Percentiles rank a stretch among this genome's conserved stretches.
Evolutionary conservation across 2,329 filamentous ascomycete genomes (phyloP).

Genomic region (Ceratocystis cacaofunesta): DNA sequence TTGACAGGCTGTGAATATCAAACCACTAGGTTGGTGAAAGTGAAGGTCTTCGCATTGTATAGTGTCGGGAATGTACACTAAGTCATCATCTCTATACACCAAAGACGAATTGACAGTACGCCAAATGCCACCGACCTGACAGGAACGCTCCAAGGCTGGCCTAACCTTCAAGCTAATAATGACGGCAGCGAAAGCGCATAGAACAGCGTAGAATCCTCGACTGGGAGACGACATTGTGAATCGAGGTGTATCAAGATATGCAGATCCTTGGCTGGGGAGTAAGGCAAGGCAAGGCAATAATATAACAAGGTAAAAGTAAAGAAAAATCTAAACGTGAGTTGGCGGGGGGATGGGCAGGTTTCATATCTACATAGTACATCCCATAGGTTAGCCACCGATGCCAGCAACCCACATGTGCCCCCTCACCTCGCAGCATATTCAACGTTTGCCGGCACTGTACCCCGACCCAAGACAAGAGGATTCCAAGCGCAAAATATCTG

Average conservation of each 20-base stretch:
- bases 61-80: slow-evolving; percentile 36
- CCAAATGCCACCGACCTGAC: slow-evolving; percentile 22
- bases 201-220: neutral
- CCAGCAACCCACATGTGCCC: neutral
- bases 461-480: too few species aligned
- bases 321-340: neutral
- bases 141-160: slow-evolving; percentile 8
- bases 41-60: slow-evolving; percentile 46
- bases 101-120: slow-evolving; percentile 20
- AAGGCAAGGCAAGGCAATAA: neutral
- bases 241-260: neutral
- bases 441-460: too few species aligned
- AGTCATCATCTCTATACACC: slow-evolving; percentile 20
- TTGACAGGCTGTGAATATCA: slow-evolving; percentile 44
- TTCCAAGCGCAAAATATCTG: too few species aligned
- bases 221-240: slow-evolving; percentile 1
- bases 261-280: neutral
- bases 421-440: neutral
- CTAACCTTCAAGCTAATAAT: neutral
- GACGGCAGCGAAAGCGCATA: neutral
- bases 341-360: neutral
- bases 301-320: neutral
- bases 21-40: slow-evolving; percentile 32
- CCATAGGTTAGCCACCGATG: neutral
- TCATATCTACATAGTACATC: neutral